phyloP scores from a whole-genome alignment of 805 yeast genomes.

The Barnettozyma sp. region DNA sequence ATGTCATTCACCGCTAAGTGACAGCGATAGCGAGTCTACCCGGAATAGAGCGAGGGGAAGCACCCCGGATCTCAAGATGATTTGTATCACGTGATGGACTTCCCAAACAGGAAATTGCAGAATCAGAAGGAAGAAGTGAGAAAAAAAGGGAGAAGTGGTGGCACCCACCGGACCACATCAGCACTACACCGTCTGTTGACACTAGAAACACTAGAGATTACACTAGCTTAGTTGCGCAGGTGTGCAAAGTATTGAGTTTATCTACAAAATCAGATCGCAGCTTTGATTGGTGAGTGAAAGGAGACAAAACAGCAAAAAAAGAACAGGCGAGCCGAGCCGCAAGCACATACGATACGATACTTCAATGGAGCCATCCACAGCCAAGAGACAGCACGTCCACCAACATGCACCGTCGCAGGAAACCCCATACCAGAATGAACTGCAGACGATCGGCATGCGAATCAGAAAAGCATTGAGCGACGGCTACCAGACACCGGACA shows the following conservation, averaged over 20 bases:
- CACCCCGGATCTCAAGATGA: too few species aligned
- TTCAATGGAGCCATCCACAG: slow-evolving; percentile 20
- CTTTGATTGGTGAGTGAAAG: too few species aligned
- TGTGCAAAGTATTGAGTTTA: too few species aligned
- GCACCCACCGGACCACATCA: too few species aligned
- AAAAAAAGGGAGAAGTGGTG: not conserved
- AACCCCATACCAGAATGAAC: slow-evolving; percentile 29
- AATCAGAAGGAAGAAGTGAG: not conserved
- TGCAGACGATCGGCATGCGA: slow-evolving; percentile 62
- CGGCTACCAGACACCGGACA: slow-evolving; percentile 39
- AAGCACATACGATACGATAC: too few species aligned
- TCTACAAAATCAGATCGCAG: too few species aligned
- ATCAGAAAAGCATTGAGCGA: slow-evolving; percentile 60
- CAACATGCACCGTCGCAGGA: slow-evolving; percentile 24
- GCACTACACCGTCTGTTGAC: too few species aligned
- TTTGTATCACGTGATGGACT: slow-evolving; percentile 5
- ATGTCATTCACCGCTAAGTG: slow-evolving; percentile 16
- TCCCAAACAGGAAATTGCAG: slow-evolving; percentile 6
- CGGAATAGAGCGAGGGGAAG: too few species aligned
- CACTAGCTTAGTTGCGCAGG: too few species aligned
- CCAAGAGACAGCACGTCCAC: slow-evolving; percentile 30
- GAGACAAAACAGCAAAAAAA: not conserved
- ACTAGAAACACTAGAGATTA: too few species aligned
- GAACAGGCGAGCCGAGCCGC: too few species aligned
- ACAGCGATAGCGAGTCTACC: slow-evolving; percentile 23